Evolutionary conservation across 352 stramenopile genomes (phyloP), one percentile per base, ranked within the genome.

Genomic region (Globisporangium camurandrum): DNA sequence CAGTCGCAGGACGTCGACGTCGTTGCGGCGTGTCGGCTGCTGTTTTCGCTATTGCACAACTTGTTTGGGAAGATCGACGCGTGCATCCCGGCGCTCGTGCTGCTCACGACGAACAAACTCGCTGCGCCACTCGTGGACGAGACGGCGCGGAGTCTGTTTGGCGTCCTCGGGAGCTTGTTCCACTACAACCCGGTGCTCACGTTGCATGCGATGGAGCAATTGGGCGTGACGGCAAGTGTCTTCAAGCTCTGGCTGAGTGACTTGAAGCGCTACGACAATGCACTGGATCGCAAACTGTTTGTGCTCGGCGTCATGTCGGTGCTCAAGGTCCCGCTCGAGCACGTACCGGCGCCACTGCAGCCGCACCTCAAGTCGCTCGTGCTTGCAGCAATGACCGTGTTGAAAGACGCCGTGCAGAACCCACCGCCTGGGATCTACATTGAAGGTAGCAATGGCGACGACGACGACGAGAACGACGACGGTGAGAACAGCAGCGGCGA

Each of bases 181-280:
- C 95, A 97, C 69, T 98, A 98, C 72, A 97, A 98, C 66, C 83
- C 91, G 12, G 66, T 80, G 27, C 61, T 97, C 31, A 94, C 94
- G 34, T 59, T 98, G 6, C 51, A 75, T 40, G 80, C 94, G 49
- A 67, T 97, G 12, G 88, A 97, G 64, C 82, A 84, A 28, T 67
- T 96, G 10, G 76, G 86, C 9, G 82, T 88, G 20, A 95, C 88
- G 4, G 73, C 95, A 16, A 81, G 90, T 50, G 84, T 97, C 28
- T 87, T 98, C 53, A 84, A 80, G 46, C 75, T 96, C 52, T 98
- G 88, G 90, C 72, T 97, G 50, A 80, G 80, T 31, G 87, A 98
- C 61, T 53, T 92, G 8, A 73, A 78, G 39, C 69, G 79, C 34
- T 82, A 91, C 53, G 78, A 95, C 40, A 86, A 74, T 51, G 88